phyloP scores from a whole-genome alignment of 2,329 filamentous ascomycete species.

The Aspergillus ochraceoroseus region DNA sequence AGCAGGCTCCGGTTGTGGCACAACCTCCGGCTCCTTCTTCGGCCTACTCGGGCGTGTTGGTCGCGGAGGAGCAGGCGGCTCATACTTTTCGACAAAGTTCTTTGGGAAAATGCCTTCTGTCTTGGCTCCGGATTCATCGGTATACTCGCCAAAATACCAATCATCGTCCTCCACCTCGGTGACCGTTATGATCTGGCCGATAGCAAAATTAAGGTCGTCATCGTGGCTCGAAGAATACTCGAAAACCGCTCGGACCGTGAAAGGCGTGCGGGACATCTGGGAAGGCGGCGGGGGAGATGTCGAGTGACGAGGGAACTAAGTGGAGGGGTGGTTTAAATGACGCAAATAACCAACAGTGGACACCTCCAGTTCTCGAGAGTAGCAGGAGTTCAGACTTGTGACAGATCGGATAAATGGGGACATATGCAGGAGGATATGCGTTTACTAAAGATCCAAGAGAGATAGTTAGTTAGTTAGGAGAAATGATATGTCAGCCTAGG shows the following conservation, averaged over 20 bases:
- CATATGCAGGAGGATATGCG: conserved; percentile 15
- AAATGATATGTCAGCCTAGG: conserved; percentile 30
- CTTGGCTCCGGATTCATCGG: conserved; percentile 67
- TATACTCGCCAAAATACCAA: conserved; percentile 88
- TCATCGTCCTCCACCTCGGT: conserved; percentile 88
- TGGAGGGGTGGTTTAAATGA: conserved; percentile 9
- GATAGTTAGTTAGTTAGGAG: no score
- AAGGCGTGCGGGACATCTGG: conserved; percentile 66
- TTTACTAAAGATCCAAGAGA: conserved; percentile 15
- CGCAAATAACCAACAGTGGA: conserved; percentile 12
- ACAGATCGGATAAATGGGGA: conserved; percentile 21
- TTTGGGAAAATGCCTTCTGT: conserved; percentile 85
- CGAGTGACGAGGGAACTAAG: conserved; percentile 11
- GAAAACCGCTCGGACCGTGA: conserved; percentile 94
- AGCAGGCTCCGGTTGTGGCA: conserved; percentile 35
- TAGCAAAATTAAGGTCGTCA: conserved; percentile 82
- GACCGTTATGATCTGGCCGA: conserved; percentile 88
- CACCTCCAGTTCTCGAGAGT: conserved; percentile 19
- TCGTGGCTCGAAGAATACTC: conserved; percentile 91
- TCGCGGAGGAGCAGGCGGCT: conserved; percentile 82
- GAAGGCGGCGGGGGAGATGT: conserved; percentile 20
- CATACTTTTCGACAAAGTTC: conserved; percentile 96
- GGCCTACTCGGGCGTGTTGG: conserved; percentile 65
- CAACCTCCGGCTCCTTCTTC: conserved; percentile 57
- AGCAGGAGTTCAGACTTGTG: conserved; percentile 20